Percentiles rank a stretch among this genome's conserved stretches.
phyloP scores from a whole-genome alignment of 768 basidiomycete species.

The Tricholoma furcatifolium region DNA sequence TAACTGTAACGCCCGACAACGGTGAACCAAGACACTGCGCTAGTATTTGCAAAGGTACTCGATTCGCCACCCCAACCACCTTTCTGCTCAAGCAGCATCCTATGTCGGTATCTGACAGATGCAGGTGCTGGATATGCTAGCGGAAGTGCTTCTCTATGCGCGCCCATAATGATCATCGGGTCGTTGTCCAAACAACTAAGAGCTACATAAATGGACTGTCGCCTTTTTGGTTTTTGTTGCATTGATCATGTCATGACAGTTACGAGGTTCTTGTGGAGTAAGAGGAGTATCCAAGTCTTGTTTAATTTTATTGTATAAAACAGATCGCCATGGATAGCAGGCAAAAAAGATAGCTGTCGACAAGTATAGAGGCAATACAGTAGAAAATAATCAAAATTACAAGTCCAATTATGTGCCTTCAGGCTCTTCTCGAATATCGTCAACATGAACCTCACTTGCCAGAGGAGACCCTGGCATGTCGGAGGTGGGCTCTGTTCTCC shows the following conservation, averaged over 20 bases:
- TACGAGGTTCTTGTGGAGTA: background rate
- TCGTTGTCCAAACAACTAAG: too few relatives aligned
- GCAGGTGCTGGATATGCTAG: too few relatives aligned
- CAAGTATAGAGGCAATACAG: background rate
- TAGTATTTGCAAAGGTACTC: too few relatives aligned
- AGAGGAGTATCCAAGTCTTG: background rate
- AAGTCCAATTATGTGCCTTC: constrained; percentile 3
- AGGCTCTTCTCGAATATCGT: constrained; percentile 19
- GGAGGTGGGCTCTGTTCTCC: constrained; percentile 30
- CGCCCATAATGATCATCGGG: too few relatives aligned
- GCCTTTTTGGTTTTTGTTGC: too few relatives aligned
- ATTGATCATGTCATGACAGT: background rate
- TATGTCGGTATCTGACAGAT: too few relatives aligned
- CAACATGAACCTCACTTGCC: constrained; percentile 26
- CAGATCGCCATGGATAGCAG: background rate
- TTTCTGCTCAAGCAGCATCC: too few relatives aligned
- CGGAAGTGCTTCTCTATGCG: too few relatives aligned
- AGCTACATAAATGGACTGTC: too few relatives aligned
- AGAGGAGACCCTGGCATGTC: constrained; percentile 33
- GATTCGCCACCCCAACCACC: too few relatives aligned
- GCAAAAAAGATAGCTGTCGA: background rate
- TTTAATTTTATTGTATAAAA: background rate
- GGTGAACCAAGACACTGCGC: too few relatives aligned
- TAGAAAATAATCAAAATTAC: constrained; percentile 5
- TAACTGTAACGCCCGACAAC: too few relatives aligned